Evolutionary conservation across 805 yeast species (phyloP), one percentile per base, ranked within the genome.

Genomic region (Debaryomyces prosopidis): DNA sequence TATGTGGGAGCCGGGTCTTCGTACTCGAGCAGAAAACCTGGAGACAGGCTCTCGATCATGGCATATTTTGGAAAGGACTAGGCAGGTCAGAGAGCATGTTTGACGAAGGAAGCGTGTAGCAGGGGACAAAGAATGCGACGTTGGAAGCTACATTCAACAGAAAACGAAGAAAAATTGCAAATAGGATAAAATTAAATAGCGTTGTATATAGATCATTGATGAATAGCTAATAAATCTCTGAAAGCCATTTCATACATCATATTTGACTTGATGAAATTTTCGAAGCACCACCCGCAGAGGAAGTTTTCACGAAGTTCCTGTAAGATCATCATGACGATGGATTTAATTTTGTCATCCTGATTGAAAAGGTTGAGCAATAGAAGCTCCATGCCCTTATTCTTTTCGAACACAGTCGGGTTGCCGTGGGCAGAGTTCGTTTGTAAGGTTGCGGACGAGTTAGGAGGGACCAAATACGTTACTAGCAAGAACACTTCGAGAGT

Each of bases 1-100:
- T 87, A 76, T 57, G 87, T 84, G 53, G 92, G 90, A 4, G 73
- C 85, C 0, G 88, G 89, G 0, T 68, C 69, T 44, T 77, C 87
- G 39, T 83, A 82, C 45, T 61, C 68, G 32, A 69, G 81, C n/a
- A 72, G 87, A 55, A 77, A 69, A 45, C 65, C 75, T 12, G 88
- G 87, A 49, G 90, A 83, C 55, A 56, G 72, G 38, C 62, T 72
- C 36, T 60, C 70, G 14, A 57, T 71, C 57, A 63, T 53, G 18
- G 11, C 33, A n/a, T 20, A 23, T 11, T 38, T 38, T n/a, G 17
- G 31, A 3, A 3, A 4, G n/a, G 41, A 26, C n/a, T 19, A 36
- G 30, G 4, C 10, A 19, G 19, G 26, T 16, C 7, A 14, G 20
- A 12, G 18, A 17, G 3, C 3, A 23, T 7, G n/a, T n/a, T n/a